Conservation (phyloP, 2,329 filamentous ascomycete species). For the Paecilomyces sp. region DNA sequence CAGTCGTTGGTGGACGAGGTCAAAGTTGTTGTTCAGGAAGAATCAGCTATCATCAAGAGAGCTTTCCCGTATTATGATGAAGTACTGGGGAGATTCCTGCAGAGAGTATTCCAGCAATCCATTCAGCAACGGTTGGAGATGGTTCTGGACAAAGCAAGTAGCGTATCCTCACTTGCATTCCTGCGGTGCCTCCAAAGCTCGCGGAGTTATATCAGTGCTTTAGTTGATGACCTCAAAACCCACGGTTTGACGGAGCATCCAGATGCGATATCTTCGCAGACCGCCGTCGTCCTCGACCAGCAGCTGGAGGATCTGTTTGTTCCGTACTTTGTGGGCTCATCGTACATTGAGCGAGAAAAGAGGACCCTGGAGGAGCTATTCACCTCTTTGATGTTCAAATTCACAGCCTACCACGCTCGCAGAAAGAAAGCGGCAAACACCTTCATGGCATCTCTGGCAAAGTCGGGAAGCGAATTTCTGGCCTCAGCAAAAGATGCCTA, state of each 20-base stretch:
- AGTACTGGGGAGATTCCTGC: constrained; percentile 85
- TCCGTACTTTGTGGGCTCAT: constrained; percentile 58
- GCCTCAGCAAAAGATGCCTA: constrained; percentile 86
- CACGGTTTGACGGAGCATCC: constrained; percentile 95
- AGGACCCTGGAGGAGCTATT: constrained; percentile 70
- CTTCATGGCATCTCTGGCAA: constrained; percentile 86
- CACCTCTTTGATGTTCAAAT: constrained; percentile 90
- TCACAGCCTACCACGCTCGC: constrained; percentile 76
- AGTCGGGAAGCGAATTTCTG: constrained; percentile 81
- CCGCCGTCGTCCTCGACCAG: constrained; percentile 62
- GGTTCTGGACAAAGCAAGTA: constrained; percentile 89
- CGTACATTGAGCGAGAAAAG: constrained; percentile 60
- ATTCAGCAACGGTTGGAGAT: constrained; percentile 94
- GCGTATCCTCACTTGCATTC: constrained; percentile 86
- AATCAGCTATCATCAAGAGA: constrained; percentile 92
- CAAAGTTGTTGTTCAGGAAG: constrained; percentile 90
- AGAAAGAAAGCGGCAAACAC: constrained; percentile 83
- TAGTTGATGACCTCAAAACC: constrained; percentile 88
- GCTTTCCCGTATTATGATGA: constrained; percentile 96
- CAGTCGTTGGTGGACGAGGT: constrained; percentile 93
- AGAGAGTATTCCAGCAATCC: constrained; percentile 94
- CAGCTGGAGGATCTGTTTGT: constrained; percentile 61
- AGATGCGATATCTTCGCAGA: constrained; percentile 80
- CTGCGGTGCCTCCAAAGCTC: constrained; percentile 85
- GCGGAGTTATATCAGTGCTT: constrained; percentile 73